Percentiles rank a stretch among this genome's conserved stretches.
phyloP scores from a whole-genome alignment of 1,284 basidiomycete species.

The Cutaneotrichosporon sp. region DNA sequence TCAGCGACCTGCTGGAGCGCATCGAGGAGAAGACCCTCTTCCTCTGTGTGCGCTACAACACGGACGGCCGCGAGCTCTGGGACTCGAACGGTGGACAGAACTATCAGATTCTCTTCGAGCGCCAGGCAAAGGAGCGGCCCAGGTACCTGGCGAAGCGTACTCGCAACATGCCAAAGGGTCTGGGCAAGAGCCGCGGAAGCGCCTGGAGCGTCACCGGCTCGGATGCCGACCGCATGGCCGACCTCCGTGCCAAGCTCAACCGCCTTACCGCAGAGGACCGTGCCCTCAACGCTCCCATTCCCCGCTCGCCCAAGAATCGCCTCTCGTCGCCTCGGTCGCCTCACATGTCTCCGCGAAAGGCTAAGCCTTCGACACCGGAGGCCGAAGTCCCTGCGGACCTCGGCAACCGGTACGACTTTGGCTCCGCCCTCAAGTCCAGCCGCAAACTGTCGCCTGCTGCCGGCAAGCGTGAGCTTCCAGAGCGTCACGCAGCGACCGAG shows the following conservation, averaged over 20 bases:
- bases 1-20: slow-evolving; percentile 53
- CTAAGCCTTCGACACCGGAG: neutral
- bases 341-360: slow-evolving; percentile 12
- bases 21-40: slow-evolving; percentile 84
- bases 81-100: slow-evolving; percentile 82
- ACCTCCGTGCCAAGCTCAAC: slow-evolving; percentile 51
- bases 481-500: slow-evolving; percentile 30
- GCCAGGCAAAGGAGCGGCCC: slow-evolving; percentile 19
- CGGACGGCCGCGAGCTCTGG: slow-evolving; percentile 70
- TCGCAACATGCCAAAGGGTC: slow-evolving; percentile 28
- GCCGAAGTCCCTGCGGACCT: slow-evolving; percentile 19
- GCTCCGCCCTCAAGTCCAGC: slow-evolving; percentile 50
- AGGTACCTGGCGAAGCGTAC: slow-evolving; percentile 19
- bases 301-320: slow-evolving; percentile 12
- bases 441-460: slow-evolving; percentile 22
- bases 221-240: slow-evolving; percentile 43
- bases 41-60: slow-evolving; percentile 72
- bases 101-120: slow-evolving; percentile 59
- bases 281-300: slow-evolving; percentile 10
- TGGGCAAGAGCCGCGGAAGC: slow-evolving; percentile 37
- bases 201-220: slow-evolving; percentile 48
- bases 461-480: slow-evolving; percentile 6
- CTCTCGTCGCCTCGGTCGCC: slow-evolving; percentile 15
- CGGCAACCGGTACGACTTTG: slow-evolving; percentile 53
- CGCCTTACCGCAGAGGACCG: slow-evolving; percentile 51